Conservation (phyloP, 441 rosid species). For the Lagerstroemia fauriei region DNA sequence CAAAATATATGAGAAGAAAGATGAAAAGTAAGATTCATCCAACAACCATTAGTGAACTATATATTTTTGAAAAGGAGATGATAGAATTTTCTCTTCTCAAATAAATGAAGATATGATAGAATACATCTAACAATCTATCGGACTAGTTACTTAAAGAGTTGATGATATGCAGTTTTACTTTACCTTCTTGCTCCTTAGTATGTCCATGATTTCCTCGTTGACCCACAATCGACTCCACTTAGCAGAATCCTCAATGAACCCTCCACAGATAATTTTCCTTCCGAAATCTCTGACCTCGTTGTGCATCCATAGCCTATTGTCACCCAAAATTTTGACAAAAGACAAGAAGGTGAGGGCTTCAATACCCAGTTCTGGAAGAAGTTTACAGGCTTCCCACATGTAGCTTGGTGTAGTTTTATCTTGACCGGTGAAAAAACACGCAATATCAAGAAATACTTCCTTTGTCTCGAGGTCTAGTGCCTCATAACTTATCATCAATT, state of each 20-base stretch:
- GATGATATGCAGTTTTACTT: background rate
- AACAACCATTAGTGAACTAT: background rate
- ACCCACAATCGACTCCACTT: constrained; percentile 1
- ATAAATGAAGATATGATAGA: background rate
- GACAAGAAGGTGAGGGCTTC: background rate
- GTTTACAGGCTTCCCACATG: constrained; percentile 10
- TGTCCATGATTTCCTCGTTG: background rate
- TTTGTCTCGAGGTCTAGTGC: background rate
- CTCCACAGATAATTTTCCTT: background rate
- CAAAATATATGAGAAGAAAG: background rate
- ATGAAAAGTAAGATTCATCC: background rate
- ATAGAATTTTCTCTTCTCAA: background rate
- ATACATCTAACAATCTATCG: background rate
- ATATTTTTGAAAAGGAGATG: background rate
- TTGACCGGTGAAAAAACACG: background rate
- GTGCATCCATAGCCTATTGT: constrained; percentile 3
- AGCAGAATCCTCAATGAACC: background rate
- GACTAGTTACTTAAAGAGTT: background rate
- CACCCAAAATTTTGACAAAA: background rate
- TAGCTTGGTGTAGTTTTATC: background rate
- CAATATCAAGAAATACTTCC: constrained; percentile 17
- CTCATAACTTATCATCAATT: constrained; percentile 11
- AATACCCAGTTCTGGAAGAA: background rate
- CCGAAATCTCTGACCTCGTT: constrained; percentile 3
- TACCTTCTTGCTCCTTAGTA: background rate